These are phyloP conservation scores for Globisporangium cederbergense DNA, from an alignment of 352 stramenopile genomes.

Conservation along the genomic window DNA sequence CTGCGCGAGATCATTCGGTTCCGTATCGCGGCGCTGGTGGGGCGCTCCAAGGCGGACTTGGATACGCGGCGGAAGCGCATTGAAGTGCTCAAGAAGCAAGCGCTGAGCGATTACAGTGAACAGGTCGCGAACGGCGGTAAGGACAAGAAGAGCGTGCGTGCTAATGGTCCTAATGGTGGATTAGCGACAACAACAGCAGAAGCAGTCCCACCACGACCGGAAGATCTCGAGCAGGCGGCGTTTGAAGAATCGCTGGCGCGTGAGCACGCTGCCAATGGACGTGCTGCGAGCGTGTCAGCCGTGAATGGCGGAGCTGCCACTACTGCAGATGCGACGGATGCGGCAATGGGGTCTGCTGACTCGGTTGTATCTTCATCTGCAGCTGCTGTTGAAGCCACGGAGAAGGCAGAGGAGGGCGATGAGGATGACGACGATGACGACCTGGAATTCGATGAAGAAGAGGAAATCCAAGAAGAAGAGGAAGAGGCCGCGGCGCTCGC, in stretches of 20 bases:
- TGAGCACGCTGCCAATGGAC: conserved; percentile 14
- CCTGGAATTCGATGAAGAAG: conserved; percentile 29
- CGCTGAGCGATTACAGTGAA: conserved; percentile 51
- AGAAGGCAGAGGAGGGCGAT: conserved; percentile 16
- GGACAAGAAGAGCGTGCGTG: conserved; percentile 5
- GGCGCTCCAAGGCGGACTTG: conserved; percentile 65
- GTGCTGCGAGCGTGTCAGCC: neutral
- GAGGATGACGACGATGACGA: conserved; percentile 41
- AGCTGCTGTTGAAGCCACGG: conserved; percentile 11
- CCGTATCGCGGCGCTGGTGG: conserved; percentile 68
- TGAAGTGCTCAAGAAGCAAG: conserved; percentile 70
- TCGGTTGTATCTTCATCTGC: conserved; percentile 2
- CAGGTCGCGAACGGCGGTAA: conserved; percentile 33
- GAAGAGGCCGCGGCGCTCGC: conserved; percentile 7
- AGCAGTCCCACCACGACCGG: conserved; percentile 4
- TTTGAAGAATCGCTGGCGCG: conserved; percentile 37
- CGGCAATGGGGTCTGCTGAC: neutral
- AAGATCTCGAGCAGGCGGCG: conserved; percentile 30
- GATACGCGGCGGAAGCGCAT: conserved; percentile 62
- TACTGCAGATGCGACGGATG: conserved; percentile 3
- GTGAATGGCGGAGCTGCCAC: neutral
- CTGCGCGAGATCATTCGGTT: conserved; percentile 74
- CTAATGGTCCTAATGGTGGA: conserved; percentile 10
- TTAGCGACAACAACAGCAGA: conserved; percentile 18
- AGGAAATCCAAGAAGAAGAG: conserved; percentile 20